These are phyloP conservation scores for Tetrahymena thermophila DNA, from an alignment of 73 alveolate genomes.

Conservation along the genomic window DNA sequence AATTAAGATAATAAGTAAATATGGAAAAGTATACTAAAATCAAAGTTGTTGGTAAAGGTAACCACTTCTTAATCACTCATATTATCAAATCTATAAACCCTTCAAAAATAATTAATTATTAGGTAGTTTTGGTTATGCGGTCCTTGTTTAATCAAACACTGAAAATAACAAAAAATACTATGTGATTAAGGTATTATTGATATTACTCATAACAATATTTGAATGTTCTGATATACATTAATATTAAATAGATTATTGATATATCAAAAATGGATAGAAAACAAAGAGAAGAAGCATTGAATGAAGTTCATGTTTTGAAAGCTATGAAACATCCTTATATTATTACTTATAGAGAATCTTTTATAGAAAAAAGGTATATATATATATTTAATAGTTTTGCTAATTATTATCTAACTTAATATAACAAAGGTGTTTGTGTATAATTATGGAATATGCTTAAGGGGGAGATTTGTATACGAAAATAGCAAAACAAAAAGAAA, in stretches of 20 bases:
- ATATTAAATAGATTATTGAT: constrained; percentile 59
- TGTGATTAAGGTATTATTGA: constrained; percentile 55
- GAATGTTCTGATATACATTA: neutral
- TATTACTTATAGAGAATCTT: constrained; percentile 86
- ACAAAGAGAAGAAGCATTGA: constrained; percentile 77
- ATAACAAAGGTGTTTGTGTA: constrained; percentile 71
- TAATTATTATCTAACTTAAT: neutral
- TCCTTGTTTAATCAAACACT: constrained; percentile 65
- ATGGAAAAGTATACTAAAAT: constrained; percentile 54
- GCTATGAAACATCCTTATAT: constrained; percentile 91
- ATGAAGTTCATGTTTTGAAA: constrained; percentile 84
- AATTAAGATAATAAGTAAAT: neutral
- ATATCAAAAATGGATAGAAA: constrained; percentile 80
- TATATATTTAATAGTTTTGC: neutral
- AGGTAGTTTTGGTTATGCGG: constrained; percentile 90
- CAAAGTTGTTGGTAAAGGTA: constrained; percentile 77
- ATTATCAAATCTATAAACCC: neutral
- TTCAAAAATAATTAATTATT: neutral
- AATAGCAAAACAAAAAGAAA: constrained; percentile 77
- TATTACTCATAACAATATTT: neutral
- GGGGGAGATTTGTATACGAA: constrained; percentile 95
- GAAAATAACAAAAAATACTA: constrained; percentile 55
- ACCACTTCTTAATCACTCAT: neutral
- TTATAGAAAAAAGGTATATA: constrained; percentile 68
- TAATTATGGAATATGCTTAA: constrained; percentile 98